These are phyloP conservation scores for Wickerhamiella sergipiensis DNA, from an alignment of 805 yeast species.

Conservation along the genomic window DNA sequence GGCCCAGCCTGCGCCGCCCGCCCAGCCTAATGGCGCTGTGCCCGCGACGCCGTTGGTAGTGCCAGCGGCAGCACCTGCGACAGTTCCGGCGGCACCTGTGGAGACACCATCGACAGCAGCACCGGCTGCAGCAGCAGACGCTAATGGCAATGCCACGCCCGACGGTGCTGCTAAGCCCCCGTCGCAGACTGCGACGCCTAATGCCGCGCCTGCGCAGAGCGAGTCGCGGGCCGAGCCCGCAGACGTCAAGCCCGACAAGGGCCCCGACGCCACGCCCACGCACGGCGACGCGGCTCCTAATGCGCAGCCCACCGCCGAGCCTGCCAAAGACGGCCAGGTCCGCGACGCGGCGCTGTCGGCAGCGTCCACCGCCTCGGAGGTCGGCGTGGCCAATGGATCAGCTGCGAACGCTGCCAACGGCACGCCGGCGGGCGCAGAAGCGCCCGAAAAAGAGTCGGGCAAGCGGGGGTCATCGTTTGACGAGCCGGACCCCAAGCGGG, in stretches of 20 bases:
- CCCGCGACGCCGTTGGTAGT: too few relatives aligned
- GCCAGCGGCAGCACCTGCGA: too few relatives aligned
- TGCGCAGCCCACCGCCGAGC: conserved; percentile 11
- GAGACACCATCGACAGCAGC: too few relatives aligned
- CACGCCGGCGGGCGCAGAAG: background rate
- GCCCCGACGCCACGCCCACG: conserved; percentile 8
- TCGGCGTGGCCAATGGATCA: too few relatives aligned
- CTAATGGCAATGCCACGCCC: background rate
- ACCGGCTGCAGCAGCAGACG: background rate
- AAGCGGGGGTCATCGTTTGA: background rate
- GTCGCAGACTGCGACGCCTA: background rate
- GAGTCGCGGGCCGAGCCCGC: background rate
- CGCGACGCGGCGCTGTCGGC: background rate
- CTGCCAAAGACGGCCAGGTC: conserved; percentile 1
- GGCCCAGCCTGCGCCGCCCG: too few relatives aligned
- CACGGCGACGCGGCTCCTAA: conserved; percentile 2
- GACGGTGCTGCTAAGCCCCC: background rate
- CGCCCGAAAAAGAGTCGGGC: background rate
- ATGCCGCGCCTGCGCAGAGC: background rate
- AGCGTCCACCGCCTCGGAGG: background rate
- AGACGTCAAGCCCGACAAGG: background rate
- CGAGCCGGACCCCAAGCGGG: background rate
- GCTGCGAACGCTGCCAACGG: background rate
- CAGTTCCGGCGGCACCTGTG: too few relatives aligned
- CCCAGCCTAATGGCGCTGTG: too few relatives aligned